Evolutionary conservation across 192 early-diverging fungal genomes (phyloP).

Genomic region (Anaeromyces robustus): DNA sequence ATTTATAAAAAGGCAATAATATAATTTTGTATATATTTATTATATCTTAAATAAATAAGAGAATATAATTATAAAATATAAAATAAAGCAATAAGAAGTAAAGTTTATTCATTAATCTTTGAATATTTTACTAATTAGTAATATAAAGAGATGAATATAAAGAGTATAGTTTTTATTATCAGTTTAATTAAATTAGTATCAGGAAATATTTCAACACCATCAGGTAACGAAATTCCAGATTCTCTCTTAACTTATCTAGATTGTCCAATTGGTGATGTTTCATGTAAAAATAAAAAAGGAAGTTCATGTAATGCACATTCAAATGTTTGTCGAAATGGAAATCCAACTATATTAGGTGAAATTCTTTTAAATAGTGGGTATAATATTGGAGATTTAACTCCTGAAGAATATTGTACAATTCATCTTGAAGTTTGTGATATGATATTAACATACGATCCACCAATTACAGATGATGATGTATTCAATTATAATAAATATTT

Average conservation of each 20-base stretch:
- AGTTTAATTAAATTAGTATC: slow-evolving; percentile 66
- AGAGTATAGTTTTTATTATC: no score
- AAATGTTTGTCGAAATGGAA: background rate
- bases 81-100: no score
- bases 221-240: background rate
- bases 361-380: background rate
- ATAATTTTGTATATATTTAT: no score
- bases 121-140: no score
- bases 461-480: background rate
- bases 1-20: no score
- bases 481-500: background rate
- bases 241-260: background rate
- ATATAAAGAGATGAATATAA: no score
- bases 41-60: no score
- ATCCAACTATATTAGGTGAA: background rate
- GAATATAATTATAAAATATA: no score
- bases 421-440: background rate
- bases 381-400: background rate
- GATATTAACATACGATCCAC: background rate
- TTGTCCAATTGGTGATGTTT: background rate
- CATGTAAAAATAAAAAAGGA: background rate
- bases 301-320: background rate
- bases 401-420: background rate
- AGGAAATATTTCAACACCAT: background rate
- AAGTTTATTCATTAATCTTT: no score